Percentiles rank a stretch among this genome's conserved stretches.
Evolutionary conservation across 2,329 filamentous ascomycete species (phyloP).

Genomic region (Leptographium radiaticola): DNA sequence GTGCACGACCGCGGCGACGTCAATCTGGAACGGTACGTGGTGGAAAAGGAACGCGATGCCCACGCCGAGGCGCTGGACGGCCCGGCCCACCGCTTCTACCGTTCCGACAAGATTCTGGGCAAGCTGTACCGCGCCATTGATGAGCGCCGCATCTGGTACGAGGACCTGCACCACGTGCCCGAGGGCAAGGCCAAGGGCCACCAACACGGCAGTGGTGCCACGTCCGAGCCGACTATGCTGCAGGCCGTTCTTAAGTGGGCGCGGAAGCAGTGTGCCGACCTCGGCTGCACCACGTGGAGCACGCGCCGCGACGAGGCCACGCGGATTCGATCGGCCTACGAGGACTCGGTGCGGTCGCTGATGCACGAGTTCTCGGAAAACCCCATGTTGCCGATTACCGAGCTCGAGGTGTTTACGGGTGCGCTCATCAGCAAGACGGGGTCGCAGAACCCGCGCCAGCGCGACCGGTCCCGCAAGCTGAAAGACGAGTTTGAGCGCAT

Average conservation of each 20-base stretch:
- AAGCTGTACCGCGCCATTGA: slow-evolving; percentile 60
- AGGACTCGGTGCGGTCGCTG: slow-evolving; percentile 25
- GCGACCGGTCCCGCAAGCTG: slow-evolving; percentile 37
- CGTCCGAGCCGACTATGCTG: slow-evolving; percentile 27
- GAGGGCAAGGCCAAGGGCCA: not conserved
- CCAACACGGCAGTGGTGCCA: not conserved
- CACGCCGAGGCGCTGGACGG: slow-evolving; percentile 33
- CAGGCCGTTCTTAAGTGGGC: slow-evolving; percentile 23
- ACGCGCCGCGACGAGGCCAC: slow-evolving; percentile 23
- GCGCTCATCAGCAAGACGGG: slow-evolving; percentile 39
- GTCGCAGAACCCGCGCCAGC: slow-evolving; percentile 34
- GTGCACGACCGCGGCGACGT: slow-evolving; percentile 32
- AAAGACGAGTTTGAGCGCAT: slow-evolving; percentile 38
- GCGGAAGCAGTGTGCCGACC: slow-evolving; percentile 13
- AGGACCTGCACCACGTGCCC: slow-evolving; percentile 27
- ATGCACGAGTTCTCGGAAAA: slow-evolving; percentile 33
- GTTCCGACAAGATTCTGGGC: slow-evolving; percentile 55
- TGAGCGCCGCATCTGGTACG: slow-evolving; percentile 51
- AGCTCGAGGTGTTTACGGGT: slow-evolving; percentile 42
- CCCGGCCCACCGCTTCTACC: slow-evolving; percentile 44
- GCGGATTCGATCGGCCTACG: slow-evolving; percentile 33
- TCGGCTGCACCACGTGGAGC: slow-evolving; percentile 22
- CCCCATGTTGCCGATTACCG: slow-evolving; percentile 27
- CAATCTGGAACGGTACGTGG: slow-evolving; percentile 21
- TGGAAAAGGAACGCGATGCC: slow-evolving; percentile 26